phyloP scores from a whole-genome alignment of 306 rosid species.

The Vigna radiata region DNA sequence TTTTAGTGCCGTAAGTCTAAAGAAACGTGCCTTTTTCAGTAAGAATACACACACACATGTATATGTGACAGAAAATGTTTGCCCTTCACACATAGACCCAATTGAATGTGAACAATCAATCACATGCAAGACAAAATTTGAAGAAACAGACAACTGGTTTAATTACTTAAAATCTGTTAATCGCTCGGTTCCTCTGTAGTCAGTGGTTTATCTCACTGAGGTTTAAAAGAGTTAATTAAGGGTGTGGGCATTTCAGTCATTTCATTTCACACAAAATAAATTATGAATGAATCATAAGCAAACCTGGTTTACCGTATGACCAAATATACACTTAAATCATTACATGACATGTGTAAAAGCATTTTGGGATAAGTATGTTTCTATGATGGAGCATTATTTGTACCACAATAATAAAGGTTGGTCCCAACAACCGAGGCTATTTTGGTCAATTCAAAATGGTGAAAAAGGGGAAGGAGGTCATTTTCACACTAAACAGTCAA shows the following conservation, averaged over 20 bases:
- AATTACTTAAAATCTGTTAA: conserved; percentile 13
- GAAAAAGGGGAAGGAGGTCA: neutral
- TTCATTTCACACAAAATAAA: conserved; percentile 31
- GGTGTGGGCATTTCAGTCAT: conserved; percentile 43
- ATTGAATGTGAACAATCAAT: conserved; percentile 2
- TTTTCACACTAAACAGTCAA: conserved; percentile 55
- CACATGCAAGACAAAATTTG: conserved; percentile 21
- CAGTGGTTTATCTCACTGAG: neutral
- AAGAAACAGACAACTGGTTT: conserved; percentile 2
- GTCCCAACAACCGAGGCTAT: conserved; percentile 48
- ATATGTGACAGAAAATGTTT: conserved; percentile 15
- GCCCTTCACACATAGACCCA: conserved; percentile 16
- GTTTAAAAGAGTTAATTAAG: neutral
- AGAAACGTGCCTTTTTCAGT: conserved; percentile 33
- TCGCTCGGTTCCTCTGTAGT: neutral
- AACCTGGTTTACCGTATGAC: neutral
- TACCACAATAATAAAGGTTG: conserved; percentile 37
- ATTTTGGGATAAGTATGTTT: conserved; percentile 19
- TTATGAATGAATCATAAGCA: neutral
- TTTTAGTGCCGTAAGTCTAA: conserved; percentile 20
- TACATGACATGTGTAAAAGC: conserved; percentile 6
- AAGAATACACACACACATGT: conserved; percentile 1
- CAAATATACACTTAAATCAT: neutral
- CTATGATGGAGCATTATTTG: conserved; percentile 29
- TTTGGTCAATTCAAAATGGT: conserved; percentile 42